These are phyloP conservation scores for Pholiota microspora DNA, from an alignment of 768 basidiomycete genomes.

Conservation along the genomic window DNA sequence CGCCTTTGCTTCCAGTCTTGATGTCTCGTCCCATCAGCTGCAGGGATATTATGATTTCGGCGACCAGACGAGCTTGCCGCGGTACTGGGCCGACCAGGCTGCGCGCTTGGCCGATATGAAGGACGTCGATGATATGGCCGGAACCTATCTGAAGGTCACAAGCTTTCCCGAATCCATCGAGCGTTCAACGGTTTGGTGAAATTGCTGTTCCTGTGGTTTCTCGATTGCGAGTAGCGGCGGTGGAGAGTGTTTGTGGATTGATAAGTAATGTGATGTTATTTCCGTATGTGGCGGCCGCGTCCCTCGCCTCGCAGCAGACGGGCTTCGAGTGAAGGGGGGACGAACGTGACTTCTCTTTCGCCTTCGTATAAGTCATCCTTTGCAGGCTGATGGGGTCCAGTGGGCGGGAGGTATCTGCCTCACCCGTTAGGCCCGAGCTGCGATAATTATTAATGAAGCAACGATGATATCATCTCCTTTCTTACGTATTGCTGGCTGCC, in stretches of 20 bases:
- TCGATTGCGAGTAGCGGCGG: conserved; percentile 12
- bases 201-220: background rate
- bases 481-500: no score
- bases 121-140: background rate
- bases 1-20: background rate
- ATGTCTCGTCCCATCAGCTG: background rate
- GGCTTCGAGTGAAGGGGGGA: no score
- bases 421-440: no score
- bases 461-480: no score
- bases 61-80: conserved; percentile 29
- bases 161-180: conserved; percentile 41
- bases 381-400: no score
- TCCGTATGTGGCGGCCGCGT: no score
- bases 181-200: conserved; percentile 39
- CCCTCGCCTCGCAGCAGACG: no score
- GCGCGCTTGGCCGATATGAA: background rate
- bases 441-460: no score
- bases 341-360: no score
- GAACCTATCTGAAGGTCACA: background rate
- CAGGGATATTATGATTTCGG: conserved; percentile 19
- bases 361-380: no score
- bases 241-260: background rate
- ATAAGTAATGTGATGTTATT: no score
- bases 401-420: no score
- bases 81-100: conserved; percentile 36